These are phyloP conservation scores for Yamadazyma oceani DNA, from an alignment of 1,139 yeast species.

Conservation along the genomic window DNA sequence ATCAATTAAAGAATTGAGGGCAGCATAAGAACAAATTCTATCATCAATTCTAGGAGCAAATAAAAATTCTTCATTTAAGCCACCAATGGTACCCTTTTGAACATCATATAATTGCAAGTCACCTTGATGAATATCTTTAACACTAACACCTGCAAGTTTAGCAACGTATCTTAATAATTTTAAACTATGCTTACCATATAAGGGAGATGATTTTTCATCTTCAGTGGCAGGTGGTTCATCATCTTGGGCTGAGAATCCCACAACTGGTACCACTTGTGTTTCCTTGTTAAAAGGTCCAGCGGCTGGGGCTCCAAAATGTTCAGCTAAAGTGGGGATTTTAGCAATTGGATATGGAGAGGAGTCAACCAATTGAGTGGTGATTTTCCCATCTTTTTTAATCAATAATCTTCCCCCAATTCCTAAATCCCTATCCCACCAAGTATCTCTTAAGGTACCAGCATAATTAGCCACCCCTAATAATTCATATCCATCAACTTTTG, in stretches of 20 bases:
- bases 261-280: conserved; percentile 43
- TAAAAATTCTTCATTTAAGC: conserved; percentile 39
- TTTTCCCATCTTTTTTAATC: conserved; percentile 24
- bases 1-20: conserved; percentile 36
- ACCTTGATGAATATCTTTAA: conserved; percentile 29
- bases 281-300: conserved; percentile 36
- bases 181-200: conserved; percentile 39
- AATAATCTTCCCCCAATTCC: conserved; percentile 48
- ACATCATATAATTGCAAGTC: conserved; percentile 46
- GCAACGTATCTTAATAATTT: conserved; percentile 36
- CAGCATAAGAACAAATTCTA: conserved; percentile 44
- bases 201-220: conserved; percentile 34
- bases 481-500: conserved; percentile 39
- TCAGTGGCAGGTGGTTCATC: conserved; percentile 26
- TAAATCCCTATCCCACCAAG: conserved; percentile 48
- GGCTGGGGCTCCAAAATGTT: conserved; percentile 39
- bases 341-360: conserved; percentile 43
- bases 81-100: conserved; percentile 43
- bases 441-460: conserved; percentile 35
- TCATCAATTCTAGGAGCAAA: conserved; percentile 48
- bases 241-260: conserved; percentile 30
- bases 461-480: conserved; percentile 46
- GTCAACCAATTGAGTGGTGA: conserved; percentile 29
- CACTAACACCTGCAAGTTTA: conserved; percentile 25
- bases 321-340: conserved; percentile 43